Evolutionary conservation across 352 stramenopile species (phyloP), one percentile per base, ranked within the genome.

Genomic region (Pythium monospermum): DNA sequence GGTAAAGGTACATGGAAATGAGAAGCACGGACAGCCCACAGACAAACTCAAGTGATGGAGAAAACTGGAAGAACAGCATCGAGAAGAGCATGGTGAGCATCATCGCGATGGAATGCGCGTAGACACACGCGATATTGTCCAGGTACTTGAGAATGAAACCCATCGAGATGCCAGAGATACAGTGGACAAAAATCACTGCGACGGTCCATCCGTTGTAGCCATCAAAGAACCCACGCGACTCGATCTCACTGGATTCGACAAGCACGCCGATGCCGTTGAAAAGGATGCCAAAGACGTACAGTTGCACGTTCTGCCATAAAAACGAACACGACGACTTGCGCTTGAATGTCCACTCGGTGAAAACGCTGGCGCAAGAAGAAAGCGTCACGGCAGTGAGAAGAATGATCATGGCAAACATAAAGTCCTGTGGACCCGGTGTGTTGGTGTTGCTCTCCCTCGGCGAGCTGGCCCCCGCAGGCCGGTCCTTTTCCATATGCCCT

Each of bases 51-150:
- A 92, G 74, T 45, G 83, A 88, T 31, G 79, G 79, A 16, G 75
- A 73, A 49, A 94, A 94, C 19, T 66, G 50, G 64, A 94, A 92
- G 52, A 94, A 92, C 25, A 94, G 31, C 68, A 92, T 91, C 8
- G 78, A 92, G 49, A 90, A 83, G 49, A 90, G 59, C 75, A 88
- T 91, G 35, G 83, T 94, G 51, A 94, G 76, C 75, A 94, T 89
- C 83, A 94, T 94, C 27, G 81, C 83, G 53, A 94, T 71, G 19
- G 80, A 82, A 48, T 94, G 83, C 18, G 79, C 77, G 65, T 90
- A 92, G 5, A 92, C 79, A 48, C 75, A 87, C 30, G 80, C 83
- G n/a, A 94, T 94, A 59, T 94, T 94, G 78, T 94, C 83, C n/a
- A 94, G 45, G 54, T 81, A 94, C 62, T 92, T 92, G 50, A 94